Percentiles rank a stretch among this genome's conserved stretches.
Conservation (phyloP, 2,329 filamentous ascomycete species). For the Stylonectria norvegica region DNA sequence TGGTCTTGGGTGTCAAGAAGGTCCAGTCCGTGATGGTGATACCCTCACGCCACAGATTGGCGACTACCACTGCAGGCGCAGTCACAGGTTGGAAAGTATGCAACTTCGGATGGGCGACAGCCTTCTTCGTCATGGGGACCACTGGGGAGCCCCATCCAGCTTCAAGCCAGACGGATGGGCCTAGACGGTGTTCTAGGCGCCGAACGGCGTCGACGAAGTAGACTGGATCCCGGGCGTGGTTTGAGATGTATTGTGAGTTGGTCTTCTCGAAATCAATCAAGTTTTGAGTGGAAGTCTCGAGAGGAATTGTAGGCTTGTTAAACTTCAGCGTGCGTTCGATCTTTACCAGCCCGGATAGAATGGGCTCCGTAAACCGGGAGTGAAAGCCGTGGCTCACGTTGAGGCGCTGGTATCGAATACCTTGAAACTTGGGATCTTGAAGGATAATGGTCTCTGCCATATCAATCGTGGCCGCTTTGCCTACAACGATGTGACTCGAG, state of each 20-base stretch:
- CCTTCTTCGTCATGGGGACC: conserved; percentile 14
- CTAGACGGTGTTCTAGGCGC: conserved; percentile 9
- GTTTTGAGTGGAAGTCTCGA: conserved; percentile 10
- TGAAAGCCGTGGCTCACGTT: conserved; percentile 16
- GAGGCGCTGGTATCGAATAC: conserved; percentile 10
- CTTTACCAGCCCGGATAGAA: conserved; percentile 5
- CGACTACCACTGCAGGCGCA: conserved; percentile 1
- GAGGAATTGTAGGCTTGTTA: conserved; percentile 7
- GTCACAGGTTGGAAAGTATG: conserved; percentile 12
- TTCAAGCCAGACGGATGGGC: conserved; percentile 15
- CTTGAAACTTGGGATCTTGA: conserved; percentile 7
- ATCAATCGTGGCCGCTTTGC: conserved; percentile 2
- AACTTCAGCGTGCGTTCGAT: conserved; percentile 7
- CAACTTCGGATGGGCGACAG: conserved; percentile 4
- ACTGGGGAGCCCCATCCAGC: conserved; percentile 13
- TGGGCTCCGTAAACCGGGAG: conserved; percentile 12
- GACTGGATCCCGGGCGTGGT: conserved; percentile 15
- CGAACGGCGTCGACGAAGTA: conserved; percentile 11
- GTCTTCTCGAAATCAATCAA: conserved; percentile 1
- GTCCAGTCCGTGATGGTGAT: conserved; percentile 11
- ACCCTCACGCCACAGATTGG: conserved; percentile 14
- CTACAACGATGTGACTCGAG: conserved; percentile 12
- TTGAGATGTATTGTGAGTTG: conserved; percentile 5
- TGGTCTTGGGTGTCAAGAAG: conserved; percentile 12
- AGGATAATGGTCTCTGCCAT: conserved; percentile 6